These are phyloP conservation scores for Lentinula aciculospora DNA, from an alignment of 768 basidiomycete genomes.

Conservation along the genomic window DNA sequence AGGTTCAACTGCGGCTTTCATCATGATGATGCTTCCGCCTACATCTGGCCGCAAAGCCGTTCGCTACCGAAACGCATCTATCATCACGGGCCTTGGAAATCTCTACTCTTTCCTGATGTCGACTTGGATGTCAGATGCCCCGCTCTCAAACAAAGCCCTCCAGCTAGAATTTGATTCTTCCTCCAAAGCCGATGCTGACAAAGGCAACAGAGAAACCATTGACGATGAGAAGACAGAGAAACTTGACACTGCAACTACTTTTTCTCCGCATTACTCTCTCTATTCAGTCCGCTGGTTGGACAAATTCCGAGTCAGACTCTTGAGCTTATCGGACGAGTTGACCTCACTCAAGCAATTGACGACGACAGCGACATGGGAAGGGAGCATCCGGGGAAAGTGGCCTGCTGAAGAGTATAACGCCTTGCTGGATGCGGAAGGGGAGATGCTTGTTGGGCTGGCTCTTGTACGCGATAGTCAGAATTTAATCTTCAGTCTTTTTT, in stretches of 20 bases:
- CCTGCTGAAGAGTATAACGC: conserved; percentile 39
- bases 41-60: conserved; percentile 43
- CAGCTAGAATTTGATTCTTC: not conserved
- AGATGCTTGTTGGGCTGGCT: conserved; percentile 33
- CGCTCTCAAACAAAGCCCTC: not conserved
- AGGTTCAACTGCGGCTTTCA: conserved; percentile 46
- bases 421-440: conserved; percentile 32
- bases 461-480: conserved; percentile 23
- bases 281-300: conserved; percentile 14
- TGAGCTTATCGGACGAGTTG: conserved; percentile 26
- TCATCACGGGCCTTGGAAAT: conserved; percentile 31
- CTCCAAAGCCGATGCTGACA: not conserved
- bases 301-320: conserved; percentile 22
- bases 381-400: conserved; percentile 48
- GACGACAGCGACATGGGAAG: conserved; percentile 38
- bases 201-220: conserved; percentile 4
- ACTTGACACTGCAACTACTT: not conserved
- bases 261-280: not conserved
- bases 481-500: conserved; percentile 6
- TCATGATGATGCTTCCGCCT: conserved; percentile 50
- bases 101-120: conserved; percentile 37
- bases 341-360: conserved; percentile 27
- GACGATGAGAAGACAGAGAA: not conserved
- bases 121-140: conserved; percentile 29
- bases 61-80: conserved; percentile 34